A percentile compares a stretch with the other conserved stretches of the same genome.
Conservation (phyloP, 345 rosid genomes). For the thale cress (Arabidopsis thaliana) region DNA sequence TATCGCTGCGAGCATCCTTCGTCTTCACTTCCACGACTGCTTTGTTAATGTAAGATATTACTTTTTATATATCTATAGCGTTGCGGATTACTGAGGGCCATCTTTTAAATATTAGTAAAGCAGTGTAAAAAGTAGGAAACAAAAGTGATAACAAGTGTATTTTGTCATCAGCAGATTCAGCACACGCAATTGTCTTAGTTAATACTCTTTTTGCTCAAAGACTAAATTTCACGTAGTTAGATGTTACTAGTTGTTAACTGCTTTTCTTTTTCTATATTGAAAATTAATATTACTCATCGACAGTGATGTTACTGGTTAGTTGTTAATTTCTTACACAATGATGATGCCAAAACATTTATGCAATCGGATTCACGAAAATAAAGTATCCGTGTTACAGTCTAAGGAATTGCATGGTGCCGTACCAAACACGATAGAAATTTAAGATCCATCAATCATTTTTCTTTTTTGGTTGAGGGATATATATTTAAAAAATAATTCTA, state of each 20-base stretch:
- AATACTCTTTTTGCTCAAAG: background rate
- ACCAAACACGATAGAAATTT: slow-evolving; percentile 5
- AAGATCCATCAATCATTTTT: background rate
- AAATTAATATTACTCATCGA: background rate
- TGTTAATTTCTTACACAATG: background rate
- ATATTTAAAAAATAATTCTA: background rate
- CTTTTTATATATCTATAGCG: background rate
- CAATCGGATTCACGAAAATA: background rate
- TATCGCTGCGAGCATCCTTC: slow-evolving; percentile 63
- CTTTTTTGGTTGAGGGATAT: background rate
- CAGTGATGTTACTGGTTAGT: background rate
- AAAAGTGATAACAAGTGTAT: background rate
- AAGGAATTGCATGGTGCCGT: slow-evolving; percentile 6
- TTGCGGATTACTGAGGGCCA: background rate
- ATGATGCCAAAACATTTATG: slow-evolving; percentile 13
- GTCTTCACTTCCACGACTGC: slow-evolving; percentile 72
- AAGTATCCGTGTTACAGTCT: background rate
- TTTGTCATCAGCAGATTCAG: background rate
- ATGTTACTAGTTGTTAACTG: background rate
- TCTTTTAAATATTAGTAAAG: background rate
- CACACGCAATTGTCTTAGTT: background rate
- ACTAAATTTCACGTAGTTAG: background rate
- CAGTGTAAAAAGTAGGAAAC: background rate
- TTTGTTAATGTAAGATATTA: slow-evolving; percentile 55
- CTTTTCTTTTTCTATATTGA: background rate